These are phyloP conservation scores for Candida frijolesensis DNA, from an alignment of 1,139 yeast species.

Conservation along the genomic window DNA sequence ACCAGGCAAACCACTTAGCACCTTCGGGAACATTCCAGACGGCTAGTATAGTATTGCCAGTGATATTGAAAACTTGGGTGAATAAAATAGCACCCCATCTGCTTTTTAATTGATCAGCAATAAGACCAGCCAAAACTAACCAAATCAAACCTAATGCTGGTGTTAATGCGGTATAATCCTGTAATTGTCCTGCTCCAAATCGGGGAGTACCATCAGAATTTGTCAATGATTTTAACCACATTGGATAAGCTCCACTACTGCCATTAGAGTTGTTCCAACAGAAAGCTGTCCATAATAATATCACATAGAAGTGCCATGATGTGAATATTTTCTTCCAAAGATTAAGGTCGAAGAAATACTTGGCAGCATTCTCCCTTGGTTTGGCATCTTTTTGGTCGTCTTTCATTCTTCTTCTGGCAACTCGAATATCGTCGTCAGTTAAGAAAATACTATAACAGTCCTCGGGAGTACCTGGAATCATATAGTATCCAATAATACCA, in stretches of 20 bases:
- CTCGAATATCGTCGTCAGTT: conserved; percentile 63
- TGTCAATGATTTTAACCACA: conserved; percentile 44
- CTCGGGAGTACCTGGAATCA: conserved; percentile 71
- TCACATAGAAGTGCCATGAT: conserved; percentile 57
- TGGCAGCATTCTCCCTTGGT: conserved; percentile 30
- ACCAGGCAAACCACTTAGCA: conserved; percentile 53
- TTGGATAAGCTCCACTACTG: conserved; percentile 51
- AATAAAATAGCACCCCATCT: conserved; percentile 60
- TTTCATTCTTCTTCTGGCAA: conserved; percentile 60
- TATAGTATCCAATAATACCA: conserved; percentile 63
- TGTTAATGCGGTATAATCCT: conserved; percentile 45
- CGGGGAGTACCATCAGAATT: conserved; percentile 27
- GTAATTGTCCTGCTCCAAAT: conserved; percentile 34
- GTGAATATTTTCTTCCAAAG: conserved; percentile 53
- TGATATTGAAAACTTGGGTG: conserved; percentile 50
- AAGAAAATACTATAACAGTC: conserved; percentile 57
- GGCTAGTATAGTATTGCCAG: conserved; percentile 45
- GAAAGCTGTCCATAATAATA: conserved; percentile 55
- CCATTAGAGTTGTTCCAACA: conserved; percentile 63
- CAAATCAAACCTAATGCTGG: conserved; percentile 48
- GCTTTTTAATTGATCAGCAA: conserved; percentile 52
- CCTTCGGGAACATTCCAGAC: conserved; percentile 48
- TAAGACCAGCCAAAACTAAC: conserved; percentile 41
- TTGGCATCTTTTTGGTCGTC: conserved; percentile 40
- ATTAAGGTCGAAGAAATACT: conserved; percentile 32